These are phyloP conservation scores for Monosporascus sp. DNA, from an alignment of 2,329 filamentous ascomycete genomes.

Conservation along the genomic window DNA sequence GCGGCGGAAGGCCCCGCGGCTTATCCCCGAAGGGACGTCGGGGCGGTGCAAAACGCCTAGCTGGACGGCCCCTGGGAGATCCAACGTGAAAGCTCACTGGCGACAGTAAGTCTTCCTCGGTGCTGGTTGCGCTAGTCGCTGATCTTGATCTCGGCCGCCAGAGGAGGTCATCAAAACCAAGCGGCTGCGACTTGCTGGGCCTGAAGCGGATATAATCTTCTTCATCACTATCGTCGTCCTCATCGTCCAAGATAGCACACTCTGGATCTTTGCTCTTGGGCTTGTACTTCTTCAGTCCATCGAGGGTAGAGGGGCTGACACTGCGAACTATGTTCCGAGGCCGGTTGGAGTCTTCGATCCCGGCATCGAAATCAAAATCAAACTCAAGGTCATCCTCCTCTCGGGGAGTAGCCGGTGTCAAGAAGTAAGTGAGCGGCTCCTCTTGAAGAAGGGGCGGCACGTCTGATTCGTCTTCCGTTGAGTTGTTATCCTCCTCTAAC, in stretches of 20 bases:
- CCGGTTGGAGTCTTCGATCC: constrained; percentile 47
- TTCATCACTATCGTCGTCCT: constrained; percentile 40
- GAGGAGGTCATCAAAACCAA: constrained; percentile 38
- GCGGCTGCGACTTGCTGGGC: constrained; percentile 35
- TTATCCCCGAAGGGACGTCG: constrained; percentile 28
- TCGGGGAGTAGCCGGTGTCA: constrained; percentile 42
- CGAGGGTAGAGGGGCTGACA: constrained; percentile 52
- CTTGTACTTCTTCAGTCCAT: constrained; percentile 42
- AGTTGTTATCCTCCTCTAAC: constrained; percentile 34
- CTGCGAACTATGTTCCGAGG: constrained; percentile 45
- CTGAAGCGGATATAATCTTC: constrained; percentile 48
- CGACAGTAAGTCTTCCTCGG: constrained; percentile 26
- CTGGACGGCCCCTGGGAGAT: constrained; percentile 20
- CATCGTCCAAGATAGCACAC: constrained; percentile 37
- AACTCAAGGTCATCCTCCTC: constrained; percentile 38
- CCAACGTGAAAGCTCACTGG: constrained; percentile 28
- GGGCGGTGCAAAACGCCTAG: constrained; percentile 25
- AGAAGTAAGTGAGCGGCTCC: constrained; percentile 51
- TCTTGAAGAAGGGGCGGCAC: constrained; percentile 38
- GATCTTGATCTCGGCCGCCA: constrained; percentile 28
- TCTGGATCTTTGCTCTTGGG: constrained; percentile 34
- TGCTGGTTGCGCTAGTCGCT: constrained; percentile 26
- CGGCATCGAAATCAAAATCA: constrained; percentile 49
- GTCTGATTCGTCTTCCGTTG: constrained; percentile 38
- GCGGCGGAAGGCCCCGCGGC: constrained; percentile 23